Percentiles rank a stretch among this genome's conserved stretches.
These are phyloP conservation scores for Diaporthe sp. DNA, from an alignment of 2,329 filamentous ascomycete genomes.

Conservation along the genomic window DNA sequence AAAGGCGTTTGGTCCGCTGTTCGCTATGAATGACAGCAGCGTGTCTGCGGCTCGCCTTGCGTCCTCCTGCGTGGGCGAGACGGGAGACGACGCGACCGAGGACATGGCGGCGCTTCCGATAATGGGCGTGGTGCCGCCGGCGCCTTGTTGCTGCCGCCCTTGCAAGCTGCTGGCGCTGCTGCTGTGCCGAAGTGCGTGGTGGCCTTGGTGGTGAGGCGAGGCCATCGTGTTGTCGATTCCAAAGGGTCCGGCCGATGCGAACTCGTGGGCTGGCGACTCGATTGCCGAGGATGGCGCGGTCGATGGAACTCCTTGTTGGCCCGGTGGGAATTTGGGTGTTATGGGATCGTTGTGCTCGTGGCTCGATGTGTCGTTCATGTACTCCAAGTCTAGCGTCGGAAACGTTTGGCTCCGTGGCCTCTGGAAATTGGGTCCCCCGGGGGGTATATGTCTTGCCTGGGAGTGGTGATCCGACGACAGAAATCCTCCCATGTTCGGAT, in stretches of 20 bases:
- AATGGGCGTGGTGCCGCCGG: conserved; percentile 46
- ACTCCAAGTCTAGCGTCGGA: conserved; percentile 77
- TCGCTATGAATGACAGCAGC: conserved; percentile 84
- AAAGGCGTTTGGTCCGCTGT: conserved; percentile 73
- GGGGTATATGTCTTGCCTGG: conserved; percentile 48
- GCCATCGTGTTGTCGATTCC: conserved; percentile 60
- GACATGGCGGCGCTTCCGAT: conserved; percentile 47
- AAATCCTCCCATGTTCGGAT: conserved; percentile 78
- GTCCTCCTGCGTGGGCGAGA: conserved; percentile 85
- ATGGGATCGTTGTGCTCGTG: conserved; percentile 57
- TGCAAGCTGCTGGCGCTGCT: conserved; percentile 65
- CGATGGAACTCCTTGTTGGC: conserved; percentile 53
- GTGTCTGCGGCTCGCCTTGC: conserved; percentile 85
- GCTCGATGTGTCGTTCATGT: conserved; percentile 57
- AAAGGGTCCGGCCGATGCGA: conserved; percentile 55
- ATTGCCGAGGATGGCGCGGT: conserved; percentile 66
- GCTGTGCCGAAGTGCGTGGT: conserved; percentile 63
- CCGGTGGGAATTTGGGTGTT: conserved; percentile 60
- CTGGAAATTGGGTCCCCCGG: conserved; percentile 66
- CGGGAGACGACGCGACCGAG: conserved; percentile 69
- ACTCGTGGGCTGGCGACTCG: conserved; percentile 65
- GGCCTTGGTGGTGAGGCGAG: conserved; percentile 55
- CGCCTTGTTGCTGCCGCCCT: conserved; percentile 49
- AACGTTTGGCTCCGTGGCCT: conserved; percentile 91
- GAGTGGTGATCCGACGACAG: conserved; percentile 55